Evolutionary conservation across 2,329 filamentous ascomycete species (phyloP).

Genomic region (Amauroascus verrucosus): DNA sequence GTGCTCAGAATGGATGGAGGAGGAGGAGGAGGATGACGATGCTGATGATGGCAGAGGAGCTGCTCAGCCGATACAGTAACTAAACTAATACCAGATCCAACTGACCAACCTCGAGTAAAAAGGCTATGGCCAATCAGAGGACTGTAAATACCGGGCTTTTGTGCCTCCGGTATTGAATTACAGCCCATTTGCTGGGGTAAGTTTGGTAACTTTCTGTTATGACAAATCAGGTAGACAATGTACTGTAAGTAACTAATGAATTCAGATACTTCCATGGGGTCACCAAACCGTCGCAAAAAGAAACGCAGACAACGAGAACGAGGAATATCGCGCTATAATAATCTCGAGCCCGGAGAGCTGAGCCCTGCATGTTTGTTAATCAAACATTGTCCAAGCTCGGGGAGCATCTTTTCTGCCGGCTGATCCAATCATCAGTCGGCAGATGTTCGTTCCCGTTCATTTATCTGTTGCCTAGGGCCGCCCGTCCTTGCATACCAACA

Average conservation of each 20-base stretch:
- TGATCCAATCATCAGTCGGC: neutral
- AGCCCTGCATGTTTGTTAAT: neutral
- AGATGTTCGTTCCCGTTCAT: neutral
- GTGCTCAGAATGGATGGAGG: too few relatives aligned
- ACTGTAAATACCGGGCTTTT: neutral
- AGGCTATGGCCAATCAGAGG: neutral
- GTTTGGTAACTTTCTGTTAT: neutral
- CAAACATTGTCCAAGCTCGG: neutral
- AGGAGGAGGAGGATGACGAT: neutral
- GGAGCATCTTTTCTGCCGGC: neutral
- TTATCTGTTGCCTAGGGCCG: slow-evolving; percentile 1
- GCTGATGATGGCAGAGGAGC: slow-evolving; percentile 1
- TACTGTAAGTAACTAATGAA: too few relatives aligned
- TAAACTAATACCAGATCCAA: neutral
- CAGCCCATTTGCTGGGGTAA: neutral
- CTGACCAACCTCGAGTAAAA: neutral
- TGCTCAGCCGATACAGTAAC: neutral
- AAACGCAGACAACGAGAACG: too few relatives aligned
- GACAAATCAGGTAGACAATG: neutral
- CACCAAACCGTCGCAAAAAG: too few relatives aligned
- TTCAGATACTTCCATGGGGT: too few relatives aligned
- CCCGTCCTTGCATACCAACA: neutral
- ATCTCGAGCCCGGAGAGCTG: too few relatives aligned
- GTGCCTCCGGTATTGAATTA: neutral
- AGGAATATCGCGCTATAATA: too few relatives aligned